Conservation (phyloP, 345 rosid species). For the Aegle marmelos region DNA sequence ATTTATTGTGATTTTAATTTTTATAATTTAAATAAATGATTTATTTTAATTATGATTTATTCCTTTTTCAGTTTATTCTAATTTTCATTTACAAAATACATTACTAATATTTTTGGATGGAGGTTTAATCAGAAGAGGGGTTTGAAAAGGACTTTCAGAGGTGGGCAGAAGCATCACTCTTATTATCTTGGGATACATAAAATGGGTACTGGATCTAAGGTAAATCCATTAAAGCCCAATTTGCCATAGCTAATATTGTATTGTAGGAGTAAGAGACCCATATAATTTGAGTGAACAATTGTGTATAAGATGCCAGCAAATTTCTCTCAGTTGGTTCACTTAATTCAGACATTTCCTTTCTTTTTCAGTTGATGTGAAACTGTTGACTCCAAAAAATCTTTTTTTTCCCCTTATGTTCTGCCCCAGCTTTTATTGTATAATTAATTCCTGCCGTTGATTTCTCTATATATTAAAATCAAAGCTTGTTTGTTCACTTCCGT, state of each 20-base stretch:
- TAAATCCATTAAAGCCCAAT: neutral
- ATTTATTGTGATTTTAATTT: accelerated
- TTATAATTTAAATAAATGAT: too few species aligned
- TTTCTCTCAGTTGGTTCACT: neutral
- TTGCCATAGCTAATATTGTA: neutral
- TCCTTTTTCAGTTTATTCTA: accelerated
- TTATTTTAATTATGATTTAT: too few species aligned
- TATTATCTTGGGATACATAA: too few species aligned
- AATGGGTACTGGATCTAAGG: neutral
- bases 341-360: neutral
- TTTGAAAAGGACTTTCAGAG: too few species aligned
- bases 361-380: neutral
- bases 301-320: too few species aligned
- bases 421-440: neutral
- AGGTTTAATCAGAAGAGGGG: too few species aligned
- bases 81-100: accelerated
- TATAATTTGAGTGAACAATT: neutral
- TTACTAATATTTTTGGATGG: too few species aligned
- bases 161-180: too few species aligned
- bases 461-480: neutral
- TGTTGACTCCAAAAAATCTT: neutral
- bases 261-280: too few species aligned
- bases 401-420: neutral
- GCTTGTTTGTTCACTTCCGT: neutral
- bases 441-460: neutral